Conservation (phyloP, 306 rosid genomes). For the Trichosanthes truncata region DNA sequence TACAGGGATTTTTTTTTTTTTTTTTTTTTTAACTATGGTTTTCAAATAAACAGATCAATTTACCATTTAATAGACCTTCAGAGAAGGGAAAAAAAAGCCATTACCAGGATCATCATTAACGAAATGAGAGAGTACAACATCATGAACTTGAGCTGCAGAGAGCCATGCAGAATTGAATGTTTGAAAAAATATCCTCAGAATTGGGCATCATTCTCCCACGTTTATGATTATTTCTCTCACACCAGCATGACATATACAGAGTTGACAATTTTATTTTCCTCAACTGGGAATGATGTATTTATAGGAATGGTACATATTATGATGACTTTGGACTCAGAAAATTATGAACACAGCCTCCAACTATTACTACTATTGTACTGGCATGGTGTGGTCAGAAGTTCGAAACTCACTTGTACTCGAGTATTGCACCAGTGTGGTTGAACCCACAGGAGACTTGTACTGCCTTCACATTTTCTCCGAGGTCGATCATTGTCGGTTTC, state of each 20-base stretch:
- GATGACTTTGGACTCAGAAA: not conserved
- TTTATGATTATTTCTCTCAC: not conserved
- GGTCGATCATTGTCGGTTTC: constrained; percentile 46
- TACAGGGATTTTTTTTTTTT: not conserved
- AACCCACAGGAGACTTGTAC: constrained; percentile 87
- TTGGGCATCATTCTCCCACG: not conserved
- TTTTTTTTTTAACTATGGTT: not conserved
- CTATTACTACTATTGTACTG: not conserved
- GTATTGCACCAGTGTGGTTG: constrained; percentile 90
- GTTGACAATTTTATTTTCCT: not conserved
- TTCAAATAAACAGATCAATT: not conserved
- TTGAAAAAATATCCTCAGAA: not conserved
- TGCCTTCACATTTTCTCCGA: constrained; percentile 52
- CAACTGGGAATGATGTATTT: not conserved
- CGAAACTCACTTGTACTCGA: constrained; percentile 37
- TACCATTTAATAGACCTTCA: not conserved
- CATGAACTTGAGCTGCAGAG: not conserved
- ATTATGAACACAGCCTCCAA: not conserved
- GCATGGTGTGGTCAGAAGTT: not conserved
- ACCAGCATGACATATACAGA: not conserved
- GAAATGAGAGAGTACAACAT: not conserved
- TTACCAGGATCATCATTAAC: not conserved
- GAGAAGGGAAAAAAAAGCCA: not conserved
- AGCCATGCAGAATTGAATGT: not conserved
- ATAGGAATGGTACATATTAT: not conserved